Evolutionary conservation across 108 stramenopile species (phyloP), one percentile per base, ranked within the genome.

Genomic region (Aurantiochytrium sp.): DNA sequence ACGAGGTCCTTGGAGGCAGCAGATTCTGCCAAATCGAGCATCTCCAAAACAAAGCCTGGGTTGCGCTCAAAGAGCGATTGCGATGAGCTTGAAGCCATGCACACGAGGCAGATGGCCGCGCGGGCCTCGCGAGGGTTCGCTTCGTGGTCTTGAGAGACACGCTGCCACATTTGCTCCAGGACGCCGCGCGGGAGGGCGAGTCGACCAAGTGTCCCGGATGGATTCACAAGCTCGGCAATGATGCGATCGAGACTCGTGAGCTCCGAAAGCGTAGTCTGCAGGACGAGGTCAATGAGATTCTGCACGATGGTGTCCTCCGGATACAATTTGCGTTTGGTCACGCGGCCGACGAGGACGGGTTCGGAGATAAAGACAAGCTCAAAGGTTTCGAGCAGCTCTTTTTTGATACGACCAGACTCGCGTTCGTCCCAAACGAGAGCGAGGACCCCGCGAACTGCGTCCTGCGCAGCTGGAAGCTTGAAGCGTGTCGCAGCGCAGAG

Each of bases 371-470:
- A 97, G 72, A 98, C 97, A 21, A 97, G 96, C 64, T 97, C 93
- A 88, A 98, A 98, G 28, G 96, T 96, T 49, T 92, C 92, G 44
- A 97, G 92, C 21, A 97, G 95, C 88, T 97, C 97, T 29, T 97
- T 96, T 60, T 95, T 94, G 88, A 98, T 96, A 21, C 76, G 76
- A 16, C 76, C 76, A 43, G 64, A 89, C 88, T 92, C 89, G 76
- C 97, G 97, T 35, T 92, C 94, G 29, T 96, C 96, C 97, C 97
- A 98, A 95, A 98, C 96, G 16, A 98, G 93, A 47, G 96, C 93
- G 44, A 98, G 94, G 1, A 97, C 96, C 44, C 95, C 95, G 91
- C 96, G 97, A 93, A 97, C 97, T 23, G 97, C 97, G 35, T 94
- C 93, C 0, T 96, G 92, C 14, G 98, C 97, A 92, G 96, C 97